Base-by-base conservation (phyloP, 164 flowering plant genomes). In the Dillenia turbinata region DNA sequence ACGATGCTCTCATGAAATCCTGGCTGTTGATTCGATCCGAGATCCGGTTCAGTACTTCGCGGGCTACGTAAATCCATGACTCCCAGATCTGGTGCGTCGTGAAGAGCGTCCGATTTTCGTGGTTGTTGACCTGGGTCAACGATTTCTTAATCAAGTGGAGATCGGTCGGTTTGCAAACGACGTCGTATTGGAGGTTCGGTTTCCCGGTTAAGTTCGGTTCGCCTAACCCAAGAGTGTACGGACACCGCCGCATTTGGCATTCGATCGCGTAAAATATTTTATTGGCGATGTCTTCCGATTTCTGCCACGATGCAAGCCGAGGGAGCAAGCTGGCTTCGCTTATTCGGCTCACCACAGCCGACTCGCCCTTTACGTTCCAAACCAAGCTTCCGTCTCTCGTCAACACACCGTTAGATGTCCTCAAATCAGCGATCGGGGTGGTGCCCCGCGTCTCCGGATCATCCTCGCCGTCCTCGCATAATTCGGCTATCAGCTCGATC, bases 261-360 rank as follows among this genome's bases (percentile, higher is more conserved):
- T 93, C 98, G 67, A 90, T 76, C 54, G 87, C 69, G 75, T 77
- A 79, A 54, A 78, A 58, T 40, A 88, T 79, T 71, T 74, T 85
- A 74, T 80, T 56, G 2, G 92, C 96, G 0, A 82, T 56, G 47
- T 68, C 88, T 47, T 85, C 90, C 12, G 91, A 78, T 67, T 72
- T 85, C 54, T 68, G 77, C 98, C 97, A 90, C 72, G 88, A 63
- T 47, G 85, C 89, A 1, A 93, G 90, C 5, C 89, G 76, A 2
- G 98, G 97, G 2, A 93, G 80, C 68, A 90, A 60, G 77, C 97
- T 93, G 44, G 60, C 80, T 52, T 84, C 97, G 75, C 97, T 92
- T 19, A 73, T 62, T 3, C 76, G 72, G 78, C 76, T 83, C 59
- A 85, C 93, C 22, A 85, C 80, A 57, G 81, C 61, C 10, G 77